Evolutionary conservation across 371 early-diverging fungal genomes (phyloP).

Genomic region (Vairimorpha necatrix): DNA sequence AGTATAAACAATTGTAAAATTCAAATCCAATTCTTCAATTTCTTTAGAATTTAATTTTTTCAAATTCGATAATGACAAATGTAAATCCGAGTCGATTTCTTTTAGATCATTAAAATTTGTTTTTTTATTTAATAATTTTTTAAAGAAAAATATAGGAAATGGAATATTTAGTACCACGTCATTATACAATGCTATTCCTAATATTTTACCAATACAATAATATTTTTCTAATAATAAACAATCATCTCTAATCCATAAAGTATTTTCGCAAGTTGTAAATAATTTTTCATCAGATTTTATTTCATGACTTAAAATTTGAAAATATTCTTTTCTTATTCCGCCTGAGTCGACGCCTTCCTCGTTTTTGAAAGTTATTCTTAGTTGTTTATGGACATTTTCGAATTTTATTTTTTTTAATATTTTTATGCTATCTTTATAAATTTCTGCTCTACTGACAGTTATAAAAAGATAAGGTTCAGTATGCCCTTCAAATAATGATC

Average conservation of each 20-base stretch:
- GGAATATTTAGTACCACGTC: conserved; percentile 68
- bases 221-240: conserved; percentile 65
- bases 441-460: conserved; percentile 50
- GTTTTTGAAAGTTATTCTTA: conserved; percentile 65
- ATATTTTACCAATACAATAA: conserved; percentile 68
- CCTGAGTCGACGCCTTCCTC: conserved; percentile 77
- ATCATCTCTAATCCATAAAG: conserved; percentile 67
- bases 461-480: conserved; percentile 62
- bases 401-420: conserved; percentile 44
- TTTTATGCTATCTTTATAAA: conserved; percentile 59
- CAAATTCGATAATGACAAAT: conserved; percentile 63
- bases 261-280: conserved; percentile 67
- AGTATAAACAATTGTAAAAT: conserved; percentile 30
- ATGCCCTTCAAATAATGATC: conserved; percentile 64
- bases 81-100: conserved; percentile 66
- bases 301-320: conserved; percentile 67
- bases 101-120: conserved; percentile 70
- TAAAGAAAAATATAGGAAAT: conserved; percentile 68
- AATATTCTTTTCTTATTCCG: conserved; percentile 70
- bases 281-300: conserved; percentile 59
- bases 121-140: conserved; percentile 72
- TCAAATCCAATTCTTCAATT: conserved; percentile 69
- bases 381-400: conserved; percentile 60
- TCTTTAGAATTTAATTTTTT: conserved; percentile 68
- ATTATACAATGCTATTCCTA: conserved; percentile 74